These are phyloP conservation scores for Colletotrichum coccodes DNA, from an alignment of 2,329 filamentous ascomycete species.

Conservation along the genomic window DNA sequence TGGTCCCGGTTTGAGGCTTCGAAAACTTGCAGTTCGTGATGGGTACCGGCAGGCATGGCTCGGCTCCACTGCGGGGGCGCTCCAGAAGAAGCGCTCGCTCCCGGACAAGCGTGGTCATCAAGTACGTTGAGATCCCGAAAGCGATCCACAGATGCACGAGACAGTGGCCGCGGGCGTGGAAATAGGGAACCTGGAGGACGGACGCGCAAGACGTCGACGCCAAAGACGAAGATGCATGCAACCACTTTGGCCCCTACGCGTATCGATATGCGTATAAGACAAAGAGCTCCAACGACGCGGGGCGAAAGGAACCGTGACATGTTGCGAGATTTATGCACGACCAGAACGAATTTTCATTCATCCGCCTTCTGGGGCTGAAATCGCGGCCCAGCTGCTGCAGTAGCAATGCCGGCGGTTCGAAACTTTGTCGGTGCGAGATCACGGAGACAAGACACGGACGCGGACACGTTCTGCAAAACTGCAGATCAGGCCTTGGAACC, in stretches of 20 bases:
- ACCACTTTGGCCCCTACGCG: conserved; percentile 25
- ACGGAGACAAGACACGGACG: neutral
- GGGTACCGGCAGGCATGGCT: conserved; percentile 15
- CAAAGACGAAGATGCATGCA: conserved; percentile 18
- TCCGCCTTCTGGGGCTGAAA: neutral
- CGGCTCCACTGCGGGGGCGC: conserved; percentile 22
- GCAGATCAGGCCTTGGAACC: conserved; percentile 10
- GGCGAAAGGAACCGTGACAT: neutral
- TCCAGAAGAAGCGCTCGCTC: conserved; percentile 5
- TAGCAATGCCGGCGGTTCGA: conserved; percentile 12
- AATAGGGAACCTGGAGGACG: neutral
- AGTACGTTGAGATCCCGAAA: conserved; percentile 16
- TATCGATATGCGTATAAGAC: conserved; percentile 19
- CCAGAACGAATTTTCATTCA: neutral
- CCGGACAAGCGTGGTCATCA: conserved; percentile 19
- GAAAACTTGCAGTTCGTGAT: conserved; percentile 26
- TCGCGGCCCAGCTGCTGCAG: conserved; percentile 4
- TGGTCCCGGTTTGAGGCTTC: conserved; percentile 24
- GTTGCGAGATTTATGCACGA: conserved; percentile 18
- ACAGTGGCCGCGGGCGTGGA: conserved; percentile 1
- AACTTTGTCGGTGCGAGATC: conserved; percentile 10
- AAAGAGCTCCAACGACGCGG: conserved; percentile 1
- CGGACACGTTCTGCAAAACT: neutral
- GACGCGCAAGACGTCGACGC: conserved; percentile 6
- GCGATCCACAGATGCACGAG: conserved; percentile 19